Base-by-base conservation (phyloP, 257 asterid genomes). In the Solanum ossicruentum region DNA sequence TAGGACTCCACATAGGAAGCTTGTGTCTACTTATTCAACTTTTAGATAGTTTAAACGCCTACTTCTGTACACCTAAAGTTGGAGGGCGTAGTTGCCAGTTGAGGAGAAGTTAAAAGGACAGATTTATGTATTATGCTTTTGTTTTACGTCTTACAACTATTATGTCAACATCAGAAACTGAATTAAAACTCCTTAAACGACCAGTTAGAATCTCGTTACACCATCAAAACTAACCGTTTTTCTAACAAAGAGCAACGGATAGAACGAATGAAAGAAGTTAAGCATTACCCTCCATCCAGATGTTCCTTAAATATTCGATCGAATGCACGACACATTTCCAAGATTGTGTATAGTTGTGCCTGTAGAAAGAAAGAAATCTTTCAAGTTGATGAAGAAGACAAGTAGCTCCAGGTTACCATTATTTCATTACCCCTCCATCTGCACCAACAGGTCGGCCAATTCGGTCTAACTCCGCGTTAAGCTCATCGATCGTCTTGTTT, bases 291-390 rank as follows among this genome's bases (percentile, higher is more conserved):
- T 89, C 99, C 99, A 87, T 96, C 99, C 58, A 96, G 89, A 86
- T 94, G 99, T 73, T 96, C 98, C 90, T 85, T 94, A 71, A 93
- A 96, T 82, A 94, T 89, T 71, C 96, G 93, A 86, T 96, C 99
- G 89, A 96, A 96, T 65, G 99, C 98, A 71, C 99, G 99, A 36
- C 99, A 96, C 94, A 94, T 94, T 88, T 94, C 95, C 95, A 96
- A 90, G 87, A 96, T 96, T 18, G 94, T 96, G 91, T 93, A 96
- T 21, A 96, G 92, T 86, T 96, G 99, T 26, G 98, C 98, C 99
- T 96, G 94, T 77, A 85, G 80, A 90, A 72, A 82, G 84, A 83
- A 32, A 54, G 17, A 88, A 65, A 43, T 73, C 67, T 54, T 85
- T 28, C 85, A 84, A 86, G 63, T 75, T 87, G 43, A 86, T 80